Base-by-base conservation (phyloP, 1,284 basidiomycete genomes). In the Fomes fomentarius region DNA sequence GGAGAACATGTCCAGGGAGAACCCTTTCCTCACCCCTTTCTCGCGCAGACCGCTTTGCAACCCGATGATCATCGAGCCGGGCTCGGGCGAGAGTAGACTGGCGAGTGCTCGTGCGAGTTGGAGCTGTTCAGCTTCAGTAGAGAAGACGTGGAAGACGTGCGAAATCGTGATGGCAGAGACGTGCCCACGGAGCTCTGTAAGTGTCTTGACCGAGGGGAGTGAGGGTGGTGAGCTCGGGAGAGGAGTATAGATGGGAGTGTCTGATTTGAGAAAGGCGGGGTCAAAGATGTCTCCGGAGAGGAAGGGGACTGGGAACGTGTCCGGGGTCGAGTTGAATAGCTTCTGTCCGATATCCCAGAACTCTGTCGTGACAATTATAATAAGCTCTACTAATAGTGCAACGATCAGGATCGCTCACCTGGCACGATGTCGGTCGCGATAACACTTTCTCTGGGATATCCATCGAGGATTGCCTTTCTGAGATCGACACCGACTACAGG, bases 81-180 rank as follows among this genome's bases (percentile, higher is more conserved):
- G 66, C 38, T 67, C 57, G 1, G 71, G 63, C 19, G 69, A 69
- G 40, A 76, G 70, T 4, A 81, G 67, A 0, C 73, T 63, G 0
- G 72, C 74, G 31, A 79, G 56, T 3, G 62, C 69, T 9, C 63
- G 63, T 3, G 75, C 79, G 14, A 79, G 66, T 24, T 71, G 43
- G 15, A 65, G 49, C 63, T 81, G 78, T 15, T 68, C 51, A 12
- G 70, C 71, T 56, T 77, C 71, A 35, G 66, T 57, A 14, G n/a
- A 19, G 65, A 81, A 81, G 15, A 81, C 69, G 58, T 81, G 79
- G 62, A 81, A 81, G 60, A 81, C 72, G 1, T 72, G 65, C 8
- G 74, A 74, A 4, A 74, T 69, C 58, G 77, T 73, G 37, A 81
- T 76, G 6, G 70, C 75, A 9, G 76, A 74, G 26, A 77, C 61